Conservation (phyloP, 176 grass and related monocot genomes). For the Pontederia crassipes region DNA sequence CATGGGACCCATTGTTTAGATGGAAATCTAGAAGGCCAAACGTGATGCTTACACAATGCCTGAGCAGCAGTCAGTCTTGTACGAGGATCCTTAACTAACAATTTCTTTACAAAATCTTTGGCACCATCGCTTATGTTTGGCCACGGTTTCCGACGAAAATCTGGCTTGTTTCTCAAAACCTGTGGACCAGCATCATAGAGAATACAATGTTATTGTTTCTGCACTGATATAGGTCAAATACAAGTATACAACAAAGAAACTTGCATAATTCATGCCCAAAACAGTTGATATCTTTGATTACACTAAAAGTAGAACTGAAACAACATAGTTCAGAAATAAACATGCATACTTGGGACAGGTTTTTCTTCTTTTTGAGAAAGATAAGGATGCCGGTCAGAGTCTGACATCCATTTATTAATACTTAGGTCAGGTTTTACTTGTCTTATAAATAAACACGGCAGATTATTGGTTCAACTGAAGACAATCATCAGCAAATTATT, state of each 20-base stretch:
- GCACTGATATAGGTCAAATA: neutral
- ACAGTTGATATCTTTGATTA: neutral
- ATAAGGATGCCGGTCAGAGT: too few relatives aligned
- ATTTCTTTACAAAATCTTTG: slow-evolving; percentile 95
- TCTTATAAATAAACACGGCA: too few relatives aligned
- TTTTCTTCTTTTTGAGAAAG: too few relatives aligned
- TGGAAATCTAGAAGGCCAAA: slow-evolving; percentile 5
- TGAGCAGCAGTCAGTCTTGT: slow-evolving; percentile 92
- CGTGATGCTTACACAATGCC: slow-evolving; percentile 72
- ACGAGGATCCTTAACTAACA: slow-evolving; percentile 90
- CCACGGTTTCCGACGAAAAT: slow-evolving; percentile 89
- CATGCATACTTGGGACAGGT: neutral
- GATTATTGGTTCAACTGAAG: too few relatives aligned
- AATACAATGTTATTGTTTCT: slow-evolving; percentile 9
- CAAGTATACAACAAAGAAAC: neutral
- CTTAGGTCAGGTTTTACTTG: too few relatives aligned
- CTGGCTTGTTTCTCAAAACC: slow-evolving; percentile 90
- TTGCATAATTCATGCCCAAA: neutral
- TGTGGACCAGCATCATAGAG: slow-evolving; percentile 22
- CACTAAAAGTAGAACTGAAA: too few relatives aligned
- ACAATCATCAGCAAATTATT: too few relatives aligned
- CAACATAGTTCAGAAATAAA: too few relatives aligned
- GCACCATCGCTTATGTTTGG: slow-evolving; percentile 74
- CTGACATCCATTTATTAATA: neutral
- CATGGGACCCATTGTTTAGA: neutral